Percentiles rank a stretch among this genome's conserved stretches.
phyloP scores from a whole-genome alignment of 495 filamentous ascomycete species.

The Neurospora sp. region DNA sequence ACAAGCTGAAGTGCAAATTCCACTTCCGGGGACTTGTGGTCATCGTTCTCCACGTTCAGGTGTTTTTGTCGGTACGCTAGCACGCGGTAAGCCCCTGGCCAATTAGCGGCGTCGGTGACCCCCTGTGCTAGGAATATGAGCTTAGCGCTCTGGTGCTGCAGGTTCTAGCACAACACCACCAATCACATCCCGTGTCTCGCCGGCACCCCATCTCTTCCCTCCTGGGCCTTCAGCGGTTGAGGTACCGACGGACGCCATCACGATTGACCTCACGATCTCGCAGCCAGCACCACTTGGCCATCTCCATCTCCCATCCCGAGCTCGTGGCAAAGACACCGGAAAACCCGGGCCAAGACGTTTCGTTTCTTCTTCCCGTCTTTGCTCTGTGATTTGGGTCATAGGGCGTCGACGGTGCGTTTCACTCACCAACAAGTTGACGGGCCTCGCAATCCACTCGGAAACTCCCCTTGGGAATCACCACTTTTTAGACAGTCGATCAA shows the following conservation, averaged over 20 bases:
- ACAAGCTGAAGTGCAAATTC: background rate
- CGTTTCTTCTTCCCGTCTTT: background rate
- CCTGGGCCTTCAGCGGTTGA: conserved; percentile 18
- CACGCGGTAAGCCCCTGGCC: conserved; percentile 19
- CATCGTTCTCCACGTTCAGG: background rate
- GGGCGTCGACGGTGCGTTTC: background rate
- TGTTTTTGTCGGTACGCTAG: conserved; percentile 12
- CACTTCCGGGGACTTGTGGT: background rate
- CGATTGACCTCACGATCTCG: conserved; percentile 9
- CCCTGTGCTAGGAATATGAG: conserved; percentile 25
- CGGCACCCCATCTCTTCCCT: background rate
- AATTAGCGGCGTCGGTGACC: conserved; percentile 11
- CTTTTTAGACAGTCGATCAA: background rate
- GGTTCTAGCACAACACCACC: conserved; percentile 12
- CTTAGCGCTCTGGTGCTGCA: conserved; percentile 26
- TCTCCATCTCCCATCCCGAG: background rate
- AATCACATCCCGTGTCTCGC: conserved; percentile 15
- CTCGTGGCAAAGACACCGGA: background rate
- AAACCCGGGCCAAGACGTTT: background rate
- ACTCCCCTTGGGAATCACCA: background rate
- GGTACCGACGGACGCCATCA: conserved; percentile 14
- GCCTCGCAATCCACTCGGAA: background rate
- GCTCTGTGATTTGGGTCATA: background rate
- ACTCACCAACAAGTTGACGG: background rate
- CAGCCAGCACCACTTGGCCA: background rate